phyloP scores from a whole-genome alignment of 805 yeast species.

The Metschnikowia rubicola region DNA sequence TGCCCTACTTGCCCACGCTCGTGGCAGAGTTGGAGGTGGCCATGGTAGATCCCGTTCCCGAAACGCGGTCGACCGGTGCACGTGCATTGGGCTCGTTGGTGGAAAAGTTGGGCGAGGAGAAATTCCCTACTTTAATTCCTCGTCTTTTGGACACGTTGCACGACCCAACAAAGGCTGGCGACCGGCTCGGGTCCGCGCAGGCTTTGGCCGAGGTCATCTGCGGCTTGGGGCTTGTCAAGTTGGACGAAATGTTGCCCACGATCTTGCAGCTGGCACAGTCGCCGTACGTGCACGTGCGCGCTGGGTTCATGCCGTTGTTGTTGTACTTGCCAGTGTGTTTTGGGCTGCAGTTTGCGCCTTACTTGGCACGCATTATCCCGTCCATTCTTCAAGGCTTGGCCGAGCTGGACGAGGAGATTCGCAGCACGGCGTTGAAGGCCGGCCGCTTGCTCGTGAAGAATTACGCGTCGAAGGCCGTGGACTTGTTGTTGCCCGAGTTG shows the following conservation, averaged over 20 bases:
- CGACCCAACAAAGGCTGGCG: slow-evolving; percentile 80
- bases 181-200: slow-evolving; percentile 95
- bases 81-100: slow-evolving; percentile 95
- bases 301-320: slow-evolving; percentile 88
- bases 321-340: slow-evolving; percentile 91
- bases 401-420: slow-evolving; percentile 78
- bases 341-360: slow-evolving; percentile 88
- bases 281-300: slow-evolving; percentile 70
- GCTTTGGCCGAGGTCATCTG: slow-evolving; percentile 91
- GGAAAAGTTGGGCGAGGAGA: slow-evolving; percentile 93
- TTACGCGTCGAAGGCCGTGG: slow-evolving; percentile 90
- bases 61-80: slow-evolving; percentile 94
- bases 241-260: slow-evolving; percentile 84
- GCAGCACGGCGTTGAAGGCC: slow-evolving; percentile 86
- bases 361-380: slow-evolving; percentile 80
- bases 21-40: slow-evolving; percentile 84
- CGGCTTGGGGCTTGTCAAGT: slow-evolving; percentile 82
- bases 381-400: slow-evolving; percentile 90
- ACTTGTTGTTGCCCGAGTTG: slow-evolving; percentile 86
- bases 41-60: slow-evolving; percentile 98
- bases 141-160: slow-evolving; percentile 70
- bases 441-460: slow-evolving; percentile 89
- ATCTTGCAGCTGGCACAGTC: slow-evolving; percentile 70
- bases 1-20: slow-evolving; percentile 76
- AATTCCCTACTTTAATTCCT: slow-evolving; percentile 88